These are phyloP conservation scores for Noccaea caerulescens DNA, from an alignment of 345 rosid genomes.

Conservation along the genomic window DNA sequence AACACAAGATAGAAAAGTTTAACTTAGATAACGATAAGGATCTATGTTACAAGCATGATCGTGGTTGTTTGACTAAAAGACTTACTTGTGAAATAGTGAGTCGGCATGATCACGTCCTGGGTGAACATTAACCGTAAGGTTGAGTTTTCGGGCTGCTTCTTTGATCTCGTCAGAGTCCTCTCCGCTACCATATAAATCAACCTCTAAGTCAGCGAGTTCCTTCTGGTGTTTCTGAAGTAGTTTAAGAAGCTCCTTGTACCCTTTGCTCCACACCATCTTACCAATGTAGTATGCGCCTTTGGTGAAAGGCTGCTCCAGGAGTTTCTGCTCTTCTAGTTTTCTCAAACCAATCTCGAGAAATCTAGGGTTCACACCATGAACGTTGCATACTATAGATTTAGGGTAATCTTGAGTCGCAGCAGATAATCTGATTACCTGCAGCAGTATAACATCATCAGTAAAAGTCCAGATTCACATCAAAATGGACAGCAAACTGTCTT, in stretches of 20 bases:
- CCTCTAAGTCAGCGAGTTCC: slow-evolving; percentile 67
- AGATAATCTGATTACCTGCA: slow-evolving; percentile 89
- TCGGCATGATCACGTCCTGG: slow-evolving; percentile 94
- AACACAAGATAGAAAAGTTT: slow-evolving; percentile 1
- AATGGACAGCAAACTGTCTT: background rate
- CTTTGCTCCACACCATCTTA: slow-evolving; percentile 98
- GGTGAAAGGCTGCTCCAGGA: slow-evolving; percentile 56
- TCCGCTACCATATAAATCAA: slow-evolving; percentile 86
- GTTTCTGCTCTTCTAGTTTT: slow-evolving; percentile 61
- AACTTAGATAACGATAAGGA: background rate
- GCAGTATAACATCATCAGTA: slow-evolving; percentile 20
- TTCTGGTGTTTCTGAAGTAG: slow-evolving; percentile 72
- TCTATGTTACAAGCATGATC: background rate
- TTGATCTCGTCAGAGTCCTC: slow-evolving; percentile 80
- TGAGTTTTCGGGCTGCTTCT: slow-evolving; percentile 65
- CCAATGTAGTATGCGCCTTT: slow-evolving; percentile 94
- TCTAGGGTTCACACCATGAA: slow-evolving; percentile 93
- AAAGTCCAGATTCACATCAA: slow-evolving; percentile 23
- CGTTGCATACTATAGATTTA: slow-evolving; percentile 78
- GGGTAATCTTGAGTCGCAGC: slow-evolving; percentile 95
- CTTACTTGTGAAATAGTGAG: slow-evolving; percentile 86
- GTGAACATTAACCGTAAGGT: slow-evolving; percentile 61
- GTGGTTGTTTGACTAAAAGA: slow-evolving; percentile 29
- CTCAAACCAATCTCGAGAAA: slow-evolving; percentile 83
- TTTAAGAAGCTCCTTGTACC: slow-evolving; percentile 84